A percentile compares a stretch with the other conserved stretches of the same genome.
Conservation (phyloP, 1,284 basidiomycete genomes). For the Boletellus deceptivus region DNA sequence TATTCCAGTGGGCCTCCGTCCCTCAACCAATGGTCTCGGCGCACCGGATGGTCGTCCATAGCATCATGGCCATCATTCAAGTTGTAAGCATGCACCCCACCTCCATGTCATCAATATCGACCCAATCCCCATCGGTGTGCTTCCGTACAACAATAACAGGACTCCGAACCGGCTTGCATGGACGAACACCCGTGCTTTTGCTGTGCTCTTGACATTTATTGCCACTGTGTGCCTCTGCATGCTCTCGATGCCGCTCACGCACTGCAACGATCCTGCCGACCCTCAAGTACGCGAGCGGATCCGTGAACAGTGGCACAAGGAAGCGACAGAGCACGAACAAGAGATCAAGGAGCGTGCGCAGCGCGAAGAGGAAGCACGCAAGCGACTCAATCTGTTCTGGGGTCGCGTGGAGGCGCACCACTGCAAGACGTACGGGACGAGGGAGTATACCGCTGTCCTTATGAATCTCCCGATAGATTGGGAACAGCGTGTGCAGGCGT, state of each 20-base stretch:
- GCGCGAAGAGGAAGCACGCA: slow-evolving; percentile 25
- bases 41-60: no score
- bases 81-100: no score
- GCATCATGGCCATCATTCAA: no score
- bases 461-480: slow-evolving; percentile 21
- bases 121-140: no score
- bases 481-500: slow-evolving; percentile 17
- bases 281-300: slow-evolving; percentile 19
- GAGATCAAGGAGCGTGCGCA: background rate
- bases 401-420: slow-evolving; percentile 16
- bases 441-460: slow-evolving; percentile 27
- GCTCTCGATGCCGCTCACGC: slow-evolving; percentile 15
- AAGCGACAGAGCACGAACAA: slow-evolving; percentile 3
- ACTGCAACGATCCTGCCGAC: slow-evolving; percentile 21
- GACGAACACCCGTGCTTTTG: background rate
- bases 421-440: slow-evolving; percentile 28
- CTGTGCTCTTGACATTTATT: slow-evolving; percentile 5
- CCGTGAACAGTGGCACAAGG: slow-evolving; percentile 18
- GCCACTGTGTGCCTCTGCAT: slow-evolving; percentile 10
- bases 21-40: no score
- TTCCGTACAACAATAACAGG: no score
- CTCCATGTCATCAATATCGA: no score
- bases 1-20: no score
- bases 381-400: slow-evolving; percentile 19
- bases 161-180: background rate